These are phyloP conservation scores for Neurospora cerealis DNA, from an alignment of 495 filamentous ascomycete genomes.

Conservation along the genomic window DNA sequence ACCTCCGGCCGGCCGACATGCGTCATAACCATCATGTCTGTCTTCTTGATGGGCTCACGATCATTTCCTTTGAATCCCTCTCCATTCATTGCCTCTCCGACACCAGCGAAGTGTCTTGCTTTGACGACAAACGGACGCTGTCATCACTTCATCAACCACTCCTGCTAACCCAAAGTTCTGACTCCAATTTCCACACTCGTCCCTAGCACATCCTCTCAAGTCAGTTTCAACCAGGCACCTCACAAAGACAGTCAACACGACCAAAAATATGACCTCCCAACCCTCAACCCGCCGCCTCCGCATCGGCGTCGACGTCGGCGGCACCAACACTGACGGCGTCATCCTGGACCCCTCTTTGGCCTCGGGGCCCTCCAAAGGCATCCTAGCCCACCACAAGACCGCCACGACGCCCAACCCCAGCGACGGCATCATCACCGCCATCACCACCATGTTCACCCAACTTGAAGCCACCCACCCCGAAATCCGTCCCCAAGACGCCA, in stretches of 20 bases:
- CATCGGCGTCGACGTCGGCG: constrained; percentile 40
- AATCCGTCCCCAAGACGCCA: constrained; percentile 24
- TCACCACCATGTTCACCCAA: constrained; percentile 32
- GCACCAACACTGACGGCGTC: constrained; percentile 55
- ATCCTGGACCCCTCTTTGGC: constrained; percentile 38
- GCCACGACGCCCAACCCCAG: constrained; percentile 49
- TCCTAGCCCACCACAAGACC: constrained; percentile 45
- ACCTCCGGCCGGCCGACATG: not conserved
- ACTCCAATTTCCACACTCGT: not conserved
- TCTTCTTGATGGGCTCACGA: not conserved
- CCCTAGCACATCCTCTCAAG: too few species aligned
- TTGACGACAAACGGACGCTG: not conserved
- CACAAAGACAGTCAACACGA: too few species aligned
- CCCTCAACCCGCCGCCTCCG: constrained; percentile 12
- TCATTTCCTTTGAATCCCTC: not conserved
- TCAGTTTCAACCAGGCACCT: too few species aligned
- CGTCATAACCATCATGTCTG: not conserved
- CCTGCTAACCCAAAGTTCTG: not conserved
- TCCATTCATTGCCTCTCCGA: not conserved
- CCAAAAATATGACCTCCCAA: not conserved
- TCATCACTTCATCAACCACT: not conserved
- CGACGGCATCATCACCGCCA: constrained; percentile 40
- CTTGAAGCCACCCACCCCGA: not conserved
- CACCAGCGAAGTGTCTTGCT: not conserved
- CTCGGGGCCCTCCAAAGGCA: constrained; percentile 25